Evolutionary conservation across 495 filamentous ascomycete species (phyloP).

Genomic region (Lichina pygmaea): DNA sequence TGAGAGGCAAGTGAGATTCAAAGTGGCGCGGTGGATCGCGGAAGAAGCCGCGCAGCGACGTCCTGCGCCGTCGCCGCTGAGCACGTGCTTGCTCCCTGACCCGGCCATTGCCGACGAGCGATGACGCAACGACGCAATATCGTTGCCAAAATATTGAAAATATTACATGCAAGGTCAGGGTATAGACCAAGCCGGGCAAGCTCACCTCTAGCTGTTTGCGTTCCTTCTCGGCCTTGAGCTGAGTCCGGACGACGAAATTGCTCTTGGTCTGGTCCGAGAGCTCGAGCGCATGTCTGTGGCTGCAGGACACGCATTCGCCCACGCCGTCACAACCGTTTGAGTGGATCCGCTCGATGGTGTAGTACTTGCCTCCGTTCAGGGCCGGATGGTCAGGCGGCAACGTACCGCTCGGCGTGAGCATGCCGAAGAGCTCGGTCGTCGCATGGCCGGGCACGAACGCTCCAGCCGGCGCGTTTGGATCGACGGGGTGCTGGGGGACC

Average conservation of each 20-base stretch:
- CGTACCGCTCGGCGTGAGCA: not conserved
- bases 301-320: slow-evolving; percentile 33
- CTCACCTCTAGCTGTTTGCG: slow-evolving; percentile 40
- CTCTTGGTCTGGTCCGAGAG: slow-evolving; percentile 73
- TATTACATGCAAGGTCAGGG: too few relatives aligned
- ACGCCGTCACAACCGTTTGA: slow-evolving; percentile 52
- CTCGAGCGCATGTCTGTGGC: slow-evolving; percentile 48
- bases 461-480: slow-evolving; percentile 8
- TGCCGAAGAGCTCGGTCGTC: slow-evolving; percentile 6
- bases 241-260: slow-evolving; percentile 43
- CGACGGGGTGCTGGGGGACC: slow-evolving; percentile 3
- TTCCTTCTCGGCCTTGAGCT: slow-evolving; percentile 40
- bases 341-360: slow-evolving; percentile 53
- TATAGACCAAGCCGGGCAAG: slow-evolving; percentile 1
- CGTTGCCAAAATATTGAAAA: too few relatives aligned
- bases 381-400: slow-evolving; percentile 13
- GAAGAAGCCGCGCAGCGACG: too few relatives aligned
- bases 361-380: slow-evolving; percentile 26
- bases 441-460: slow-evolving; percentile 12
- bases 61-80: too few relatives aligned
- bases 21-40: too few relatives aligned
- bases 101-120: too few relatives aligned
- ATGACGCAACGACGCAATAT: too few relatives aligned
- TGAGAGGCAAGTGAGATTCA: too few relatives aligned
- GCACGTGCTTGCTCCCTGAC: too few relatives aligned